Evolutionary conservation across 352 stramenopile genomes (phyloP), one percentile per base, ranked within the genome.

Genomic region (Phytophthora fragariae): DNA sequence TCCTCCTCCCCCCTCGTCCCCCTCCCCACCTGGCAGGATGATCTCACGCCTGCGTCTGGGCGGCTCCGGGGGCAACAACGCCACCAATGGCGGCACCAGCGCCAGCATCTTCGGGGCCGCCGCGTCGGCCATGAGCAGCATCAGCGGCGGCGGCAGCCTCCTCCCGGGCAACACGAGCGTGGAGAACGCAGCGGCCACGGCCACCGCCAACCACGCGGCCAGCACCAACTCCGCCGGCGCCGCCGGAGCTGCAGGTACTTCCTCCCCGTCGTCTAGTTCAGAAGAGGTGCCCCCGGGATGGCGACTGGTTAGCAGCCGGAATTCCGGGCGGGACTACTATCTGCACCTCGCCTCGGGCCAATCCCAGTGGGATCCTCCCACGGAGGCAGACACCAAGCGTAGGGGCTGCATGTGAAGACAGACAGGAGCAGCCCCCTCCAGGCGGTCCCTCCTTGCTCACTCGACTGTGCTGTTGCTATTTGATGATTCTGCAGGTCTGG

Each of bases 261-360:
- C 47, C 12, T 59, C 54, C 24, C 60, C 60, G 55, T 49, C 24
- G 73, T 61, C 9, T 35, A 49, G 37, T 35, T 57, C 67, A 10
- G 69, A 85, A 39, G 84, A 83, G 47, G 65, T 93, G 24, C 86
- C 83, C 46, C 62, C 76, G 7, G 88, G 86, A 37, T 95, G 88
- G 88, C 85, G 86, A 37, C 74, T 92, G 65, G 73, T 92, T 58
- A 86, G 79, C 71, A 93, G 86, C 73, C 79, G 88, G 19, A 76
- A 91, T 62, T 85, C 81, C 47, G 86, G 86, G 31, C 81, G 77
- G 41, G 85, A 91, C 54, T 93, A 95, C 53, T 95, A 85, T 72
- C 72, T 95, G 44, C 88, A 95, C 62, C 39, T 95, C 47, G 72
- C 86, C 14, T 88, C 84, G 44, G 84, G 85, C 41, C 75, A 89